Conservation (phyloP, 139 green algal genomes). For the Coccomyxa sp. region DNA sequence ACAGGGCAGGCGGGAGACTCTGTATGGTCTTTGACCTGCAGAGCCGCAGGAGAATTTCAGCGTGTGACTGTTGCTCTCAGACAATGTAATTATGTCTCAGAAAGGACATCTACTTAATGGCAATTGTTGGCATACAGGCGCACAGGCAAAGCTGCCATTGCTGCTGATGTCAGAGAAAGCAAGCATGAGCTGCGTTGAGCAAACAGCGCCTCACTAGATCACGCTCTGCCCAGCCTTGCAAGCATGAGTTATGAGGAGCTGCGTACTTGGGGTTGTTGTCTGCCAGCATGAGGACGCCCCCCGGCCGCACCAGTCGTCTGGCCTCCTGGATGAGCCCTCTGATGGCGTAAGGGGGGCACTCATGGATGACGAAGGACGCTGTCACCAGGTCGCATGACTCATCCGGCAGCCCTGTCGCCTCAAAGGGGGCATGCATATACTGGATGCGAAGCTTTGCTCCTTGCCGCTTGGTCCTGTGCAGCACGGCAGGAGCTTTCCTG, state of each 20-base stretch:
- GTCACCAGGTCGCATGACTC: slow-evolving; percentile 72
- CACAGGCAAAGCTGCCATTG: too few species aligned
- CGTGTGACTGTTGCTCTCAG: too few species aligned
- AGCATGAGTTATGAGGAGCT: too few species aligned
- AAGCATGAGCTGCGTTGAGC: too few species aligned
- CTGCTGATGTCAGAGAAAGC: too few species aligned
- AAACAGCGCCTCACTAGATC: too few species aligned
- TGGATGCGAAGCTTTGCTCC: slow-evolving; percentile 32
- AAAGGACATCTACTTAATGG: too few species aligned
- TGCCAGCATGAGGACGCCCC: slow-evolving; percentile 63
- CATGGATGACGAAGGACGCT: slow-evolving; percentile 80
- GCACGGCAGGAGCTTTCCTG: too few species aligned
- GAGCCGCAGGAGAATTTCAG: too few species aligned
- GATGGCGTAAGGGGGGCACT: slow-evolving; percentile 59
- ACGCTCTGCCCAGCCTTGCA: too few species aligned
- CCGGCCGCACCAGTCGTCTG: slow-evolving; percentile 61
- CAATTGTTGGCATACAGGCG: too few species aligned
- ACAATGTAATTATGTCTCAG: too few species aligned
- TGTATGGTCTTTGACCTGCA: slow-evolving; percentile 69
- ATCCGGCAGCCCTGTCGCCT: slow-evolving; percentile 48
- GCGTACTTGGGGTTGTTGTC: slow-evolving; percentile 79
- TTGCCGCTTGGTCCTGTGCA: not conserved
- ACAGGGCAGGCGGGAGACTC: slow-evolving; percentile 73
- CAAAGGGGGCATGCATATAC: slow-evolving; percentile 69
- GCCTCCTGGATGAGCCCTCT: slow-evolving; percentile 39